A percentile compares a stretch with the other conserved stretches of the same genome.
Conservation (phyloP, 768 basidiomycete species). For the Hysterangium stoloniferum region DNA sequence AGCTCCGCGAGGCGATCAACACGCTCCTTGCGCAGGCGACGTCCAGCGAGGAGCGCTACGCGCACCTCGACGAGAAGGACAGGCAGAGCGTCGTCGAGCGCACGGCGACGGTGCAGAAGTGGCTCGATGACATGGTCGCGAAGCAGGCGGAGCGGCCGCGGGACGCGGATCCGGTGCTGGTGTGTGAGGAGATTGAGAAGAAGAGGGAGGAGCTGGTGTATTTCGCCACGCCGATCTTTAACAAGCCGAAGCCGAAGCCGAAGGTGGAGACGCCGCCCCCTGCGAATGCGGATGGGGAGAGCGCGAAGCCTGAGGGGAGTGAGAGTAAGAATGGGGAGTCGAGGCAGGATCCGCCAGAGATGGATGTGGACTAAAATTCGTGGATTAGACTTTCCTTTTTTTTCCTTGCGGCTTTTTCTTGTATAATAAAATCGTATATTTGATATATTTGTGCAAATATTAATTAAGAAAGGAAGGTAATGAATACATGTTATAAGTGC, state of each 20-base stretch:
- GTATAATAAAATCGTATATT: too few relatives aligned
- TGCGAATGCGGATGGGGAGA: slow-evolving; percentile 44
- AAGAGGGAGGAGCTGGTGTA: slow-evolving; percentile 89
- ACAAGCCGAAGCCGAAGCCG: slow-evolving; percentile 84
- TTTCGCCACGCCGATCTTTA: slow-evolving; percentile 84
- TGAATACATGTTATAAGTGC: too few relatives aligned
- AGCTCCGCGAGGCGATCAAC: slow-evolving; percentile 84
- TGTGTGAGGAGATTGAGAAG: slow-evolving; percentile 75
- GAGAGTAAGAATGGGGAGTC: slow-evolving; percentile 25
- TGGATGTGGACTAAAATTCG: slow-evolving; percentile 72
- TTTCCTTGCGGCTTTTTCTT: too few relatives aligned
- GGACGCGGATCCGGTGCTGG: slow-evolving; percentile 82
- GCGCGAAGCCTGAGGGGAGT: slow-evolving; percentile 29
- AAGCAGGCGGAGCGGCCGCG: slow-evolving; percentile 84
- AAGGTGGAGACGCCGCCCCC: slow-evolving; percentile 56
- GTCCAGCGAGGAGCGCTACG: slow-evolving; percentile 73
- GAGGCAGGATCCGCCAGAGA: slow-evolving; percentile 55
- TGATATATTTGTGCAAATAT: neutral
- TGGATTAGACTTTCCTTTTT: neutral
- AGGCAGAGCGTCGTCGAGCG: slow-evolving; percentile 83
- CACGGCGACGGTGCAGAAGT: slow-evolving; percentile 83
- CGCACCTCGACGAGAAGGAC: slow-evolving; percentile 88
- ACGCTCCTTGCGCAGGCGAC: slow-evolving; percentile 78
- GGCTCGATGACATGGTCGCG: slow-evolving; percentile 89
- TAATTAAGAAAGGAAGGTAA: too few relatives aligned